Evolutionary conservation across 2,329 filamentous ascomycete genomes (phyloP).

Genomic region (Calcarisporium arbuscula): DNA sequence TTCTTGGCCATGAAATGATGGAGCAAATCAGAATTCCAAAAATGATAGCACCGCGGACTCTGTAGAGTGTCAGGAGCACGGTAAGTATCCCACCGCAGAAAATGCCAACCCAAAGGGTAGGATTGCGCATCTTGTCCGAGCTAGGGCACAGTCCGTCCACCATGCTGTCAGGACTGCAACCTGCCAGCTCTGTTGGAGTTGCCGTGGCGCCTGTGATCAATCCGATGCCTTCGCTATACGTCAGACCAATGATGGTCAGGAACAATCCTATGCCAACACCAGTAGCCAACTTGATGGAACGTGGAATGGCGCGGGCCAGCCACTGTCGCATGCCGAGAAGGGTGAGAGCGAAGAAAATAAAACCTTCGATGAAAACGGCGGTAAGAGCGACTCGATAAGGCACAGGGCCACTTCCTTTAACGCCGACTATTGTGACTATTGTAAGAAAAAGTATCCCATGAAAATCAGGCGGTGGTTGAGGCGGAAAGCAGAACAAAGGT

Average conservation of each 20-base stretch:
- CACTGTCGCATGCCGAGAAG: constrained; percentile 79
- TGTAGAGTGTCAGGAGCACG: constrained; percentile 74
- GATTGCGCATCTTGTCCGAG: constrained; percentile 69
- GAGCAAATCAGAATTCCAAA: constrained; percentile 76
- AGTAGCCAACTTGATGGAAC: constrained; percentile 80
- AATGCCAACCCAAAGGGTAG: constrained; percentile 82
- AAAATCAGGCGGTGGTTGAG: too few relatives aligned
- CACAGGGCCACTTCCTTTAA: constrained; percentile 65
- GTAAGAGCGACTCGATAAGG: constrained; percentile 73
- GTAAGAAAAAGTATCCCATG: too few relatives aligned
- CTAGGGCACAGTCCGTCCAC: constrained; percentile 53
- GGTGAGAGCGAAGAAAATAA: constrained; percentile 75
- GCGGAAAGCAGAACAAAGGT: too few relatives aligned
- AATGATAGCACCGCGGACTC: constrained; percentile 82
- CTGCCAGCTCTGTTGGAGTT: constrained; percentile 70
- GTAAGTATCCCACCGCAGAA: constrained; percentile 81
- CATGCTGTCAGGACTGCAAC: constrained; percentile 49
- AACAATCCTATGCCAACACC: constrained; percentile 83
- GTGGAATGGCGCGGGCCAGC: constrained; percentile 77
- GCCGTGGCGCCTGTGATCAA: constrained; percentile 61
- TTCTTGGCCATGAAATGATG: constrained; percentile 81
- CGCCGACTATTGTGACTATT: constrained; percentile 57
- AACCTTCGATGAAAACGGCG: constrained; percentile 83
- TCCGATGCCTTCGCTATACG: constrained; percentile 78
- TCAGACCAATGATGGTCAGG: constrained; percentile 67